Evolutionary conservation across 352 stramenopile genomes (phyloP).

Genomic region (Phytophthora fragariae): DNA sequence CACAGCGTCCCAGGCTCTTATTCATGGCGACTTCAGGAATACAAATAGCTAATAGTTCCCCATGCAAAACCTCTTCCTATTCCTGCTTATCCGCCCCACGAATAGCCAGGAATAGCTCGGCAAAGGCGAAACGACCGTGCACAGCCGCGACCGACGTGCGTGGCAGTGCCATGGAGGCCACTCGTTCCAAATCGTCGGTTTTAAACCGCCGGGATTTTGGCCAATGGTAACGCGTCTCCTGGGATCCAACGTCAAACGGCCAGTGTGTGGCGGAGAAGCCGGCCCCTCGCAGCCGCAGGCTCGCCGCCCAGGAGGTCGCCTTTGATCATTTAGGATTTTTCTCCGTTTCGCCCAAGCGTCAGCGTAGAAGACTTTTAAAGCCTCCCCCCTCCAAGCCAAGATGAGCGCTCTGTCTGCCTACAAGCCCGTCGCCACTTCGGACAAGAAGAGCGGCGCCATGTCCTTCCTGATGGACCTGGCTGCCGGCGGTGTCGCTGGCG

Average conservation of each 20-base stretch:
- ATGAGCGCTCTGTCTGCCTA: conserved; percentile 83
- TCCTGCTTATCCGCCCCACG: neutral
- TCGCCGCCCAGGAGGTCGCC: neutral
- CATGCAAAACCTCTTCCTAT: neutral
- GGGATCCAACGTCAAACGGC: conserved; percentile 44
- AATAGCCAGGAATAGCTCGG: neutral
- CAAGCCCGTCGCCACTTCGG: conserved; percentile 84
- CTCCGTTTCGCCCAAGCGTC: conserved; percentile 71
- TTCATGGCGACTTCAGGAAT: neutral
- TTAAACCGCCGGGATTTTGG: conserved; percentile 20
- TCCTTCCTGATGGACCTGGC: conserved; percentile 88
- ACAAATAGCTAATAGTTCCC: neutral
- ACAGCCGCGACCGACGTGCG: neutral
- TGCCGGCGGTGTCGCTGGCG: conserved; percentile 85
- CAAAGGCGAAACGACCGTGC: neutral
- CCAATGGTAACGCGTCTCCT: conserved; percentile 38
- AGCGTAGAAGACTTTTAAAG: conserved; percentile 58
- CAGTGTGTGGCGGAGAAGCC: conserved; percentile 64
- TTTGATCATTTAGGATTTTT: conserved; percentile 88
- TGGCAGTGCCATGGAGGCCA: conserved; percentile 38
- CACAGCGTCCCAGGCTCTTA: neutral
- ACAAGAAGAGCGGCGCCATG: conserved; percentile 62
- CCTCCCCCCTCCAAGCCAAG: conserved; percentile 37
- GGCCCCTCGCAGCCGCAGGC: conserved; percentile 20
- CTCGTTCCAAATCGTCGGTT: conserved; percentile 56